Evolutionary conservation across 768 basidiomycete genomes (phyloP), one percentile per base, ranked within the genome.

Genomic region (Termitomyces sp.): DNA sequence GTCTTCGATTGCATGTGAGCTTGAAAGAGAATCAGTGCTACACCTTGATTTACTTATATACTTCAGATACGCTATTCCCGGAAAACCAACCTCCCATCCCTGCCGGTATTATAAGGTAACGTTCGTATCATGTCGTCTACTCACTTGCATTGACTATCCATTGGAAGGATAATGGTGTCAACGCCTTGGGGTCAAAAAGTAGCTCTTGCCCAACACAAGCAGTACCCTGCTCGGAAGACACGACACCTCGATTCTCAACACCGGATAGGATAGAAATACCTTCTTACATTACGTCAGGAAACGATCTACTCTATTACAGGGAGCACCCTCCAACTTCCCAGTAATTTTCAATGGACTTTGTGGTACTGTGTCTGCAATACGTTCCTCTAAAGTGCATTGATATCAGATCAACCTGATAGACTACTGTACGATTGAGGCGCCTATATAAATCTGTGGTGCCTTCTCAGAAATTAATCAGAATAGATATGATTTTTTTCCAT

Each of bases 1-100:
- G 57, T 65, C 23, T 65, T 65, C 43, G 64, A 65, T 20, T 65
- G 64, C 42, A 50, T 65, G 60, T 65, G 54, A 44, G 60, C 54
- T 20, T 13, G 13, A 7, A 38, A 7, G 23, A 36, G 11, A 11
- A 6, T 22, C 18, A 3, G 2, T n/a, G n/a, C 12, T 22, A 3
- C 20, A 2, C 43, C 13, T 29, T 10, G 22, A 29, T 16, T 36
- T 50, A 38, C 20, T 10, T 0, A 16, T 32, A 11, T 15, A 4
- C 18, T 15, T 10, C 25, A 65, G 62, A 40, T 65, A 63, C 31
- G 53, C 52, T 15, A 18, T 56, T 29, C 45, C 64, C 23, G 51
- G 22, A 3, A 57, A n/a, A n/a, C n/a, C 59, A 10, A 35, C 41
- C 3, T 49, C 44, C n/a, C 52, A 54, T 50, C 60, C 56, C 1